Base-by-base conservation (phyloP, 257 asterid genomes). In the Salvia splendens region DNA sequence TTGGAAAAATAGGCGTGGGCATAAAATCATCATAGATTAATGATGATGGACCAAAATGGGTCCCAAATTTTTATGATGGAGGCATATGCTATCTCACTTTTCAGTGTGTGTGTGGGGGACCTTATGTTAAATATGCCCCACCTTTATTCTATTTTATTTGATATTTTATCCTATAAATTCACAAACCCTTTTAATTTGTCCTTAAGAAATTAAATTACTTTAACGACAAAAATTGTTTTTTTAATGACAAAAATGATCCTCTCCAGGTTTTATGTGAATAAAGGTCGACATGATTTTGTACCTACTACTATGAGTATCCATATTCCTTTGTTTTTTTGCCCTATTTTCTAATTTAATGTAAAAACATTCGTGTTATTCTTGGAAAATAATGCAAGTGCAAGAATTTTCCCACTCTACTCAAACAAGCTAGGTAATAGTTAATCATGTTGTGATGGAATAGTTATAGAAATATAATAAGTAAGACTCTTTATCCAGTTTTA, bases 181-280 rank as follows among this genome's bases (percentile, higher is more conserved):
- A 33, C 73, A 32, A 67, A 47, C 46, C 60, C 51, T 40, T 49
- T 67, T 40, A 40, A 40, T 40, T 75, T 48, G 14, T 42, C 45
- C 48, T 43, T 42, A 35, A 12, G 5, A 47, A 32, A 67, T 63
- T 57, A 52, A 43, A 35, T 35, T 2, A 17, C 28, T 46, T 54
- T 50, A 36, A 48, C 15, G 14, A 38, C 33, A 16, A 30, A 12
- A 42, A 6, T 20, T 28, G 69, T 68, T 33, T 41, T n/a, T 46
- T 54, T 50, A 36, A 48, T 32, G 14, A 38, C 33, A 16, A 30
- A 12, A 42, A 6, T 20, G 74, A 72, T 72, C 68, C 69, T 77
- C 85, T 82, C 94, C 77, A 82, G 88, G 88, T 75, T 86, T 77
- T 82, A 84, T 77, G 87, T 76, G 71, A 5, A 54, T 73, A 77